Conservation (phyloP, 2,329 filamentous ascomycete species). For the Fusarium humuli region DNA sequence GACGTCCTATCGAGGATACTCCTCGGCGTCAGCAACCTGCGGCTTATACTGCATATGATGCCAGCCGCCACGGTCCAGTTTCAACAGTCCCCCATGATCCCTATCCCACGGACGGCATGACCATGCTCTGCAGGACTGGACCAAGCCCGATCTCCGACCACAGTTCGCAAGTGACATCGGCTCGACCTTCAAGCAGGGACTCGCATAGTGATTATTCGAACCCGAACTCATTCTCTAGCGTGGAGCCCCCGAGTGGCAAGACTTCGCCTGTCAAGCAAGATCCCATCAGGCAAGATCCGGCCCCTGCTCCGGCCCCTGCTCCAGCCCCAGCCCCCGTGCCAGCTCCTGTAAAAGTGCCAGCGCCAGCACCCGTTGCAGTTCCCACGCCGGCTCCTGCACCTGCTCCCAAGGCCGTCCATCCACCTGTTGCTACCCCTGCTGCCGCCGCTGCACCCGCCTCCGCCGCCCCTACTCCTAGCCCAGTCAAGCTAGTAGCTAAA, state of each 20-base stretch:
- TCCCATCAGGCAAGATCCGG: constrained; percentile 39
- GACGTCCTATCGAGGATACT: constrained; percentile 43
- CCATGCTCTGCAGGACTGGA: constrained; percentile 89
- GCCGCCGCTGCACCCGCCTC: neutral
- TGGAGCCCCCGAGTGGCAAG: constrained; percentile 80
- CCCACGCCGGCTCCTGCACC: neutral
- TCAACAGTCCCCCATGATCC: constrained; percentile 87
- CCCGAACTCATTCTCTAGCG: constrained; percentile 87
- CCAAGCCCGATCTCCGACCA: constrained; percentile 72
- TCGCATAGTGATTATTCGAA: constrained; percentile 92
- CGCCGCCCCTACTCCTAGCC: constrained; percentile 48
- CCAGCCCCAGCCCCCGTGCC: neutral
- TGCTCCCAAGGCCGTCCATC: neutral
- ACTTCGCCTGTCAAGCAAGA: constrained; percentile 78
- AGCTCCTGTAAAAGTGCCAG: neutral
- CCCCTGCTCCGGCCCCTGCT: constrained; percentile 4
- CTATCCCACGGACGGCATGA: constrained; percentile 96
- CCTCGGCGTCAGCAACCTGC: constrained; percentile 38
- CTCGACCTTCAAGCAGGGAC: constrained; percentile 84
- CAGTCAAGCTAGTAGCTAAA: constrained; percentile 75
- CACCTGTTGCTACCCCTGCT: neutral
- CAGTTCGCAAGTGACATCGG: constrained; percentile 64
- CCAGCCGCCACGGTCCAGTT: constrained; percentile 69
- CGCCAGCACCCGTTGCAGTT: neutral
- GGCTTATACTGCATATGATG: constrained; percentile 54